Percentiles rank a stretch among this genome's conserved stretches.
phyloP scores from a whole-genome alignment of 2,329 filamentous ascomycete genomes.

The Macroventuria anomochaeta region DNA sequence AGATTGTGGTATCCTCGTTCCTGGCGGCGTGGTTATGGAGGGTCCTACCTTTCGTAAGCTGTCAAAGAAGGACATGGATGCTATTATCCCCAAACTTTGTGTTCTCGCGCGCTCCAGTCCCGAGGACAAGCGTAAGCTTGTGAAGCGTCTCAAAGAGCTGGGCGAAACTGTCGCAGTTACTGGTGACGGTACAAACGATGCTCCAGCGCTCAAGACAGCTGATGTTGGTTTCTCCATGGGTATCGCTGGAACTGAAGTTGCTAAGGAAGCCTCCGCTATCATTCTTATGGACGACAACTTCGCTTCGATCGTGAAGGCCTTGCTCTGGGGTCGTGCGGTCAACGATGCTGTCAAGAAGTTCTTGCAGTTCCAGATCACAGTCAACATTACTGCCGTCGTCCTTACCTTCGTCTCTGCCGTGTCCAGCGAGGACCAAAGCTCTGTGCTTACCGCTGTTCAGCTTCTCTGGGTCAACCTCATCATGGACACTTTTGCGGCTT shows the following conservation, averaged over 20 bases:
- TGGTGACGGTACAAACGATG: constrained; percentile 84
- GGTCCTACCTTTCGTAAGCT: constrained; percentile 79
- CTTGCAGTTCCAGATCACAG: constrained; percentile 72
- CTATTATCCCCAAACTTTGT: constrained; percentile 67
- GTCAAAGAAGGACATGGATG: constrained; percentile 63
- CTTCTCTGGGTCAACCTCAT: constrained; percentile 96
- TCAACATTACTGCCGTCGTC: constrained; percentile 89
- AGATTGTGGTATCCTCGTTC: constrained; percentile 79
- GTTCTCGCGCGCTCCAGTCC: constrained; percentile 73
- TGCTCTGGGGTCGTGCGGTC: constrained; percentile 71
- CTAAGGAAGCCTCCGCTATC: constrained; percentile 84
- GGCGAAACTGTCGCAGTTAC: constrained; percentile 83
- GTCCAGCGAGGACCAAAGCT: constrained; percentile 69
- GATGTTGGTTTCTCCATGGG: constrained; percentile 89
- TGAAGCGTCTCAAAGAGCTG: constrained; percentile 68
- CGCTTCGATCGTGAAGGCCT: constrained; percentile 81
- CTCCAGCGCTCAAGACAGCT: constrained; percentile 78
- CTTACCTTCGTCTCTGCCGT: constrained; percentile 90
- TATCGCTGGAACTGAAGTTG: constrained; percentile 81
- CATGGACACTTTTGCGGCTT: constrained; percentile 93
- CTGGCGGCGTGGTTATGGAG: constrained; percentile 74
- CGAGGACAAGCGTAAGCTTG: constrained; percentile 71
- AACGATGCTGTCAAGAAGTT: constrained; percentile 54
- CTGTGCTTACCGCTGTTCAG: constrained; percentile 87
- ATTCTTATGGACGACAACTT: constrained; percentile 91